These are phyloP conservation scores for Marsdenia floribunda DNA, from an alignment of 257 asterid species.

Conservation along the genomic window DNA sequence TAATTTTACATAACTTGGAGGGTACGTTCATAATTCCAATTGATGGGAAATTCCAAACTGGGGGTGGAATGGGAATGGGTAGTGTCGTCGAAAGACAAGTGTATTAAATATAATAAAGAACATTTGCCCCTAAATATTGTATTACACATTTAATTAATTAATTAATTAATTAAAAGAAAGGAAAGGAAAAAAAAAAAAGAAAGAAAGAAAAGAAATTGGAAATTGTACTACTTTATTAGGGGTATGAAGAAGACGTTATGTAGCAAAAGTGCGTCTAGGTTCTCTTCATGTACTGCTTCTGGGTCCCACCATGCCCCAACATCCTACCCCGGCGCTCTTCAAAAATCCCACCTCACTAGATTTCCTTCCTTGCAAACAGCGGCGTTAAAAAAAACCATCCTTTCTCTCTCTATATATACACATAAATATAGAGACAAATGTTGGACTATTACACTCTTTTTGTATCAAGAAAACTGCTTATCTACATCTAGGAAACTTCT, in stretches of 20 bases:
- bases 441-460: slow-evolving; percentile 4
- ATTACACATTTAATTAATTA: not conserved
- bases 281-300: slow-evolving; percentile 61
- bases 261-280: slow-evolving; percentile 70
- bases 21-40: not conserved
- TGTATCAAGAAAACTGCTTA: slow-evolving; percentile 3
- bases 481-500: slow-evolving; percentile 27
- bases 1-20: not conserved
- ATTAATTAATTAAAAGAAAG: too few species aligned
- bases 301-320: slow-evolving; percentile 35
- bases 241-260: slow-evolving; percentile 34
- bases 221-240: slow-evolving; percentile 22
- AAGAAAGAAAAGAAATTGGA: not conserved
- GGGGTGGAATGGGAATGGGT: not conserved
- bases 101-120: not conserved
- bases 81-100: not conserved
- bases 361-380: slow-evolving; percentile 22
- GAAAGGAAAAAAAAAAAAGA: too few species aligned
- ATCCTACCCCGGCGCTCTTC: slow-evolving; percentile 13
- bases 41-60: not conserved
- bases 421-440: slow-evolving; percentile 8
- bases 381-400: slow-evolving; percentile 21
- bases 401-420: slow-evolving; percentile 10
- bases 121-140: not conserved
- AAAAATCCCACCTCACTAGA: slow-evolving; percentile 17